Conservation (phyloP, 345 rosid genomes). For the Aurinia saxatilis region DNA sequence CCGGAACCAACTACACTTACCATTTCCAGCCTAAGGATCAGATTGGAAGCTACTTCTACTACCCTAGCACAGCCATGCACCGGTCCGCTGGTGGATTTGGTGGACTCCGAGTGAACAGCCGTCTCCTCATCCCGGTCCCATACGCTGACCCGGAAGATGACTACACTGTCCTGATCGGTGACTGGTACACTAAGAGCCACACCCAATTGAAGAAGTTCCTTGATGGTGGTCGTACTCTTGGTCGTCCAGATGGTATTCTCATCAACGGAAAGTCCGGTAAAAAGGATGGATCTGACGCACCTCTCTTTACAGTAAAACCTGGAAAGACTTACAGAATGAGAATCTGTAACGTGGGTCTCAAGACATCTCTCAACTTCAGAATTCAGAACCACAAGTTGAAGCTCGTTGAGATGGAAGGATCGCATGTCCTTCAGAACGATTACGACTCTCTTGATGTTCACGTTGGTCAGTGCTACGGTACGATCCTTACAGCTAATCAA, state of each 20-base stretch:
- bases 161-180: slow-evolving; percentile 53
- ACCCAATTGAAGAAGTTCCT: slow-evolving; percentile 30
- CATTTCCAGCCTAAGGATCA: slow-evolving; percentile 90
- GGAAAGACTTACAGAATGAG: slow-evolving; percentile 55
- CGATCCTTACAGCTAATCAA: slow-evolving; percentile 50
- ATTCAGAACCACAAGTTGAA: slow-evolving; percentile 57
- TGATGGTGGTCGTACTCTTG: slow-evolving; percentile 49
- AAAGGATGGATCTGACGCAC: slow-evolving; percentile 29
- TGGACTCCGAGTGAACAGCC: slow-evolving; percentile 61
- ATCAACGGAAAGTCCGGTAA: slow-evolving; percentile 55
- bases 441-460: slow-evolving; percentile 69
- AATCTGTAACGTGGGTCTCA: slow-evolving; percentile 60
- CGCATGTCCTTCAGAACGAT: slow-evolving; percentile 51
- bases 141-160: slow-evolving; percentile 60
- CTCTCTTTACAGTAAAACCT: slow-evolving; percentile 52
- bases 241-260: slow-evolving; percentile 51
- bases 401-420: slow-evolving; percentile 71
- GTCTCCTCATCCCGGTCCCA: slow-evolving; percentile 63
- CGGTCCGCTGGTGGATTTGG: slow-evolving; percentile 61
- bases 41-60: slow-evolving; percentile 70
- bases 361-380: slow-evolving; percentile 54
- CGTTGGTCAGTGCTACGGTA: slow-evolving; percentile 50
- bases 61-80: slow-evolving; percentile 45
- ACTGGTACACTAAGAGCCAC: slow-evolving; percentile 61
- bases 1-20: slow-evolving; percentile 69